Percentiles rank a stretch among this genome's conserved stretches.
Evolutionary conservation across 1,284 basidiomycete genomes (phyloP).

Genomic region (Blastosporella zonata): DNA sequence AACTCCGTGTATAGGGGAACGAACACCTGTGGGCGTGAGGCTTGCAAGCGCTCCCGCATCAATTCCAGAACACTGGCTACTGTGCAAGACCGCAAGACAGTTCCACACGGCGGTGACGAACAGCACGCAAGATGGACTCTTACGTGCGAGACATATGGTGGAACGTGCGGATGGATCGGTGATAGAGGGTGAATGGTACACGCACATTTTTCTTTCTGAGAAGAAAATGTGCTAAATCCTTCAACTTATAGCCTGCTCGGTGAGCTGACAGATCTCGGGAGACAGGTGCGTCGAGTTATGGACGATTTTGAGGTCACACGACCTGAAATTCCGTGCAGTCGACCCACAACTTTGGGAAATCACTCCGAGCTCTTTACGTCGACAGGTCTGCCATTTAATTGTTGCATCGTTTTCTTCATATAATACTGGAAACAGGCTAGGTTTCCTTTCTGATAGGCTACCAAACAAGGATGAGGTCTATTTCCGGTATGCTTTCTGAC

Average conservation of each 20-base stretch:
- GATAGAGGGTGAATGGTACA: slow-evolving; percentile 62
- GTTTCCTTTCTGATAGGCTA: slow-evolving; percentile 58
- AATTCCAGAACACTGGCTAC: slow-evolving; percentile 67
- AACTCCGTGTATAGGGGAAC: slow-evolving; percentile 48
- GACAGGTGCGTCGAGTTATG: slow-evolving; percentile 46
- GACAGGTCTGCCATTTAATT: slow-evolving; percentile 46
- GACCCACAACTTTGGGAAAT: slow-evolving; percentile 62
- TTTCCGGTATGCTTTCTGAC: slow-evolving; percentile 45
- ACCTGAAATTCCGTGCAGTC: slow-evolving; percentile 41
- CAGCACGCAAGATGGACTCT: slow-evolving; percentile 27
- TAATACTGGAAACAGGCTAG: slow-evolving; percentile 41
- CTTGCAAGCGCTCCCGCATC: slow-evolving; percentile 59
- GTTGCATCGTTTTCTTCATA: neutral
- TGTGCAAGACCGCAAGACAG: slow-evolving; percentile 58
- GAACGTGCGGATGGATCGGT: slow-evolving; percentile 56
- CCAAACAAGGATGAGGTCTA: slow-evolving; percentile 52
- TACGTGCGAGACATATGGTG: slow-evolving; percentile 44
- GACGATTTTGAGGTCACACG: neutral
- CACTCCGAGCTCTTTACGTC: slow-evolving; percentile 66
- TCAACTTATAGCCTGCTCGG: slow-evolving; percentile 56
- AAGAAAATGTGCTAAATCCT: slow-evolving; percentile 7
- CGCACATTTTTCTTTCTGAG: slow-evolving; percentile 11
- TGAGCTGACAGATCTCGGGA: slow-evolving; percentile 76
- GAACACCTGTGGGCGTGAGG: slow-evolving; percentile 67
- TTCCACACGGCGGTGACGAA: slow-evolving; percentile 51